Percentiles rank a stretch among this genome's conserved stretches.
These are phyloP conservation scores for Psilocybe subaeruginosa DNA, from an alignment of 768 basidiomycete genomes.

Conservation along the genomic window DNA sequence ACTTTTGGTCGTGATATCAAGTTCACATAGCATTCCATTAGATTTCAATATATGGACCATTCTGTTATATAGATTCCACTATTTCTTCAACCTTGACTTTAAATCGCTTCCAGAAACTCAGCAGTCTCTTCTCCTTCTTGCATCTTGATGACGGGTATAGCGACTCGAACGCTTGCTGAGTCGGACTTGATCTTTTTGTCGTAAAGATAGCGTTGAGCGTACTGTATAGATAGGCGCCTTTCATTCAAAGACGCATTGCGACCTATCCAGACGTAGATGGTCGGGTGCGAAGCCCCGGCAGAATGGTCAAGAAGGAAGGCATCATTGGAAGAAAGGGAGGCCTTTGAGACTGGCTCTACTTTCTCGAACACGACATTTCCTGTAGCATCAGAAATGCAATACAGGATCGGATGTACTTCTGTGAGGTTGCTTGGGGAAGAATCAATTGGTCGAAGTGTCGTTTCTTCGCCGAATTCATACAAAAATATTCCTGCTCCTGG, in stretches of 20 bases:
- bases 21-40: no score
- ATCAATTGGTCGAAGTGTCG: conserved; percentile 20
- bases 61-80: no score
- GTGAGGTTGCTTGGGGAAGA: conserved; percentile 4
- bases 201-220: conserved; percentile 58
- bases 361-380: conserved; percentile 41
- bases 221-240: conserved; percentile 52
- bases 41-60: no score
- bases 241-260: conserved; percentile 48
- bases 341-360: conserved; percentile 31
- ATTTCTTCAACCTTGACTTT: not conserved
- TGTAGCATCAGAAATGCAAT: conserved; percentile 49
- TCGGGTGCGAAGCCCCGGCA: conserved; percentile 33
- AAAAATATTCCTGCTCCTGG: conserved; percentile 52
- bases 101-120: conserved; percentile 38
- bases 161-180: conserved; percentile 25
- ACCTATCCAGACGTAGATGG: conserved; percentile 65
- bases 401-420: conserved; percentile 25
- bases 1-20: not conserved
- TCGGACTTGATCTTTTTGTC: conserved; percentile 31
- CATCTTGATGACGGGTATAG: conserved; percentile 53
- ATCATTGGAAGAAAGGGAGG: conserved; percentile 48
- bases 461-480: conserved; percentile 43
- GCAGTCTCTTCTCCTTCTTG: conserved; percentile 55
- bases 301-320: conserved; percentile 56